Evolutionary conservation across 2,329 filamentous ascomycete genomes (phyloP).

Genomic region (Amauroascus verrucosus): DNA sequence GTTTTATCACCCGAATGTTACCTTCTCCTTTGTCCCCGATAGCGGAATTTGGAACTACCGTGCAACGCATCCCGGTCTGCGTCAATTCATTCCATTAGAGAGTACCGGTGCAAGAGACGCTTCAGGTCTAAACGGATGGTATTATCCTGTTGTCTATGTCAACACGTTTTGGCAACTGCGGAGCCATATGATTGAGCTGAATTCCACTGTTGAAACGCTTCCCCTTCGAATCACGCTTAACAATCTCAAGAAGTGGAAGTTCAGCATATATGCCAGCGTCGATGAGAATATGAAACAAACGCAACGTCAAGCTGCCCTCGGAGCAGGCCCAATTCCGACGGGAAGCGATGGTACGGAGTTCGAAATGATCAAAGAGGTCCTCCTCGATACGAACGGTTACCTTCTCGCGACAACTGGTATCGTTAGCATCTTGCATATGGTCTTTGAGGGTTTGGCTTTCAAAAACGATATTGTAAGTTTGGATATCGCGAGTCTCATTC

Average conservation of each 20-base stretch:
- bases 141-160: constrained; percentile 77
- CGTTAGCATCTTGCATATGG: constrained; percentile 80
- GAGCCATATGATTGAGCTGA: constrained; percentile 81
- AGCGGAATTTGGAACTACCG: constrained; percentile 59
- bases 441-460: constrained; percentile 93
- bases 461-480: constrained; percentile 75
- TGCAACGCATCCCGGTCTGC: constrained; percentile 59
- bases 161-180: constrained; percentile 97
- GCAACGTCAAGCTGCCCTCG: constrained; percentile 61
- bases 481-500: not conserved
- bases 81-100: constrained; percentile 71
- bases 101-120: constrained; percentile 69
- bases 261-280: constrained; percentile 70
- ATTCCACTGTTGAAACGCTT: constrained; percentile 73
- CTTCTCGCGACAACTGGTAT: constrained; percentile 74
- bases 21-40: constrained; percentile 74
- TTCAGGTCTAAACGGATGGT: constrained; percentile 83
- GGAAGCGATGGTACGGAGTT: constrained; percentile 87
- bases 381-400: constrained; percentile 88
- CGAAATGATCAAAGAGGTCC: constrained; percentile 92
- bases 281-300: constrained; percentile 81
- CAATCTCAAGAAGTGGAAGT: constrained; percentile 82
- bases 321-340: constrained; percentile 57
- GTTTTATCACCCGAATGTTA: constrained; percentile 94
- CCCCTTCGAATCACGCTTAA: constrained; percentile 75